Percentiles rank a stretch among this genome's conserved stretches.
These are phyloP conservation scores for Pseudocercospora fuligena DNA, from an alignment of 2,329 filamentous ascomycete species.

Conservation along the genomic window DNA sequence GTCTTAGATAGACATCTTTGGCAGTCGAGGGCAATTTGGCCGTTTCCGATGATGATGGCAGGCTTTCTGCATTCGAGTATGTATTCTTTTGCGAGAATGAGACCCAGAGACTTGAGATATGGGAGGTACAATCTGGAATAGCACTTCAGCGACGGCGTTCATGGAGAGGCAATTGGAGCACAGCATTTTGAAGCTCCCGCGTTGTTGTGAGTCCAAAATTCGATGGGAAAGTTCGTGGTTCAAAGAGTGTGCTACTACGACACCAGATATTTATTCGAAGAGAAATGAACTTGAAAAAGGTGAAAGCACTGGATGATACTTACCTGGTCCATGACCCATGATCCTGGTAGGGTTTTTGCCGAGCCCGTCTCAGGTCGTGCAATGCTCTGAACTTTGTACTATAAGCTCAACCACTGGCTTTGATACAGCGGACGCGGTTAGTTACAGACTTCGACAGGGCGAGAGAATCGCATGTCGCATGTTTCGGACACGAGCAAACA, in stretches of 20 bases:
- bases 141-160: constrained; percentile 14
- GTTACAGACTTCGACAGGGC: background rate
- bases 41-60: background rate
- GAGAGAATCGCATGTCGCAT: background rate
- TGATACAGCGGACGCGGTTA: too few relatives aligned
- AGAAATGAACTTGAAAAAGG: background rate
- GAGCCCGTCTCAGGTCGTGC: background rate
- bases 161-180: constrained; percentile 5
- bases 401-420: background rate
- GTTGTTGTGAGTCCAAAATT: constrained; percentile 6
- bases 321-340: background rate
- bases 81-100: constrained; percentile 9
- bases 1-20: constrained; percentile 12
- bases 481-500: constrained; percentile 4
- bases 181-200: constrained; percentile 8
- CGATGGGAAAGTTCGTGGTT: background rate
- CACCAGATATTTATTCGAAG: constrained; percentile 4
- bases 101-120: background rate
- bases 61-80: background rate
- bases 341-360: constrained; percentile 1
- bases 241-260: constrained; percentile 4
- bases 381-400: background rate
- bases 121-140: constrained; percentile 5
- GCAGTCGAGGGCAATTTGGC: background rate
- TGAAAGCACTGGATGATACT: background rate